These are phyloP conservation scores for Pyrrhoderma lamaoense DNA, from an alignment of 1,284 basidiomycete species.

Conservation along the genomic window DNA sequence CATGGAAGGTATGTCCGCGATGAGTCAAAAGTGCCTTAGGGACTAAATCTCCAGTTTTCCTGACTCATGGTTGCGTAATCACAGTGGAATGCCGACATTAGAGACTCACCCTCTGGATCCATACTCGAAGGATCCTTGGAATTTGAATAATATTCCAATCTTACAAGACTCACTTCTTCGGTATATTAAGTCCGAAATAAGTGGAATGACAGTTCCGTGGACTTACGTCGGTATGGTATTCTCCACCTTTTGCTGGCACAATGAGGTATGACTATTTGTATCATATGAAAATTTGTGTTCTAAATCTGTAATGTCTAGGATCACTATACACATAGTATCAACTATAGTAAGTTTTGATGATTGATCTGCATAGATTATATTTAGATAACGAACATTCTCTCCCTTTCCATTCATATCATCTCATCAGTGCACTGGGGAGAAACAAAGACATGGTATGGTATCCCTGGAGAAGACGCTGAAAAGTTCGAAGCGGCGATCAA, in stretches of 20 bases:
- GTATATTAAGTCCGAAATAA: constrained; percentile 98
- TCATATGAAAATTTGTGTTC: constrained; percentile 10
- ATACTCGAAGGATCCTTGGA: constrained; percentile 93
- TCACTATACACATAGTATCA: constrained; percentile 96
- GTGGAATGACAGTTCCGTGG: constrained; percentile 99
- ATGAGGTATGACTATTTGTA: constrained; percentile 62
- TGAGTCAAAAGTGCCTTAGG: too few relatives aligned
- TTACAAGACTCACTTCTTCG: constrained; percentile 78
- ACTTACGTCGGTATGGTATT: constrained; percentile 99
- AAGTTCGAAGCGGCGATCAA: constrained; percentile 97
- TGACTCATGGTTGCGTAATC: not conserved
- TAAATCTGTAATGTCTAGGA: constrained; percentile 43
- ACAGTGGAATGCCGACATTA: constrained; percentile 88
- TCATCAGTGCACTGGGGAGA: constrained; percentile 94
- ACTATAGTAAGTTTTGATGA: constrained; percentile 84
- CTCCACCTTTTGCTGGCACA: constrained; percentile 99
- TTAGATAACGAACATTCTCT: too few relatives aligned
- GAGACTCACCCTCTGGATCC: constrained; percentile 86
- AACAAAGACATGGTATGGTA: constrained; percentile 99
- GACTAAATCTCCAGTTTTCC: too few relatives aligned
- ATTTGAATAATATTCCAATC: constrained; percentile 96
- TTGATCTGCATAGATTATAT: too few relatives aligned
- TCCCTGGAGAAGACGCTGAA: constrained; percentile 89
- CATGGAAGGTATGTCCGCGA: constrained; percentile 90
- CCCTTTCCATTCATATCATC: too few relatives aligned